Conservation (phyloP, 352 stramenopile species). For the Globisporangium nodosum region DNA sequence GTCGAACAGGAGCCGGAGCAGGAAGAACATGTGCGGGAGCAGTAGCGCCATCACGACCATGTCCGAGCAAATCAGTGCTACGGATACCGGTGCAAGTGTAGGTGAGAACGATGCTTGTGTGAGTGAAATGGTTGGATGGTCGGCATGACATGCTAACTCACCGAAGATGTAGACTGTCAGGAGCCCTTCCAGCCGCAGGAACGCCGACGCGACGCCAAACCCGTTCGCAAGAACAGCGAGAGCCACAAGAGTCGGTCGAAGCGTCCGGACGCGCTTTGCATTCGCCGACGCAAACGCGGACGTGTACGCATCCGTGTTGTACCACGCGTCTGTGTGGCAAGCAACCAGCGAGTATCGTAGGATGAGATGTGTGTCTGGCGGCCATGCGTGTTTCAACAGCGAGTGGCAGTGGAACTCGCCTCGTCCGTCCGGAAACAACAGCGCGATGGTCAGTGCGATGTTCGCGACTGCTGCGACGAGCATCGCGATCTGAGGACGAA, state of each 20-base stretch:
- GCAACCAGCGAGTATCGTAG: neutral
- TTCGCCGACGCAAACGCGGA: slow-evolving; percentile 19
- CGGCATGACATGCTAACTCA: slow-evolving; percentile 7
- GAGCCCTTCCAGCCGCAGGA: slow-evolving; percentile 21
- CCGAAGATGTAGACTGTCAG: slow-evolving; percentile 42
- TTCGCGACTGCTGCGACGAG: slow-evolving; percentile 15
- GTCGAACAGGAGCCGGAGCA: slow-evolving; percentile 53
- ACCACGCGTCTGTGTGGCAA: slow-evolving; percentile 38
- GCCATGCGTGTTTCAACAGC: neutral
- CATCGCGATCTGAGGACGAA: slow-evolving; percentile 10
- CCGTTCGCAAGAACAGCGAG: slow-evolving; percentile 26
- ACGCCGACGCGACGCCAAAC: slow-evolving; percentile 20
- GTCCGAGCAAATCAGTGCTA: slow-evolving; percentile 29
- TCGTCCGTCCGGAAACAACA: slow-evolving; percentile 23
- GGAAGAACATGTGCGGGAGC: slow-evolving; percentile 53
- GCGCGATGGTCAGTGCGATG: slow-evolving; percentile 19
- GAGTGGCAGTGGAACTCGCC: slow-evolving; percentile 10
- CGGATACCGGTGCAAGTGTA: neutral
- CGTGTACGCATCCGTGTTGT: slow-evolving; percentile 30
- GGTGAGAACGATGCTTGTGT: neutral
- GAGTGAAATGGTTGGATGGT: neutral
- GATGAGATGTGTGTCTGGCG: neutral
- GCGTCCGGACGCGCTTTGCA: slow-evolving; percentile 23
- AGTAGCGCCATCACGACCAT: slow-evolving; percentile 35
- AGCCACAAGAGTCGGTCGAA: slow-evolving; percentile 23